These are phyloP conservation scores for Fraxinus paxiana DNA, from an alignment of 305 asterid species.

Conservation along the genomic window DNA sequence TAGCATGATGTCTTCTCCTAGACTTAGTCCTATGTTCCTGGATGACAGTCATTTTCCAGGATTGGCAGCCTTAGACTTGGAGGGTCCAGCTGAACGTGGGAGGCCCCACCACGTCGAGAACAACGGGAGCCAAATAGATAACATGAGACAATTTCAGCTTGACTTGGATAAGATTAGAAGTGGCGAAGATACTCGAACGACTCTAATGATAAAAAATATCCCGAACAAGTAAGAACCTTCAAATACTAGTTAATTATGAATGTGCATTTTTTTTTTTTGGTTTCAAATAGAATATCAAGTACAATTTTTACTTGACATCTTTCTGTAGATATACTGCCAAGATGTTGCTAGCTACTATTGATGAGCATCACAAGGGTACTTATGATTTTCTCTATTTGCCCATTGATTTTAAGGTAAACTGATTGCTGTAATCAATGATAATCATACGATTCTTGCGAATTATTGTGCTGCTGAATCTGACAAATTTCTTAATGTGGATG, in stretches of 20 bases:
- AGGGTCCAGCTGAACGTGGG: constrained; percentile 39
- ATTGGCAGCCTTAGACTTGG: constrained; percentile 28
- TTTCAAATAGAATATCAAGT: constrained; percentile 4
- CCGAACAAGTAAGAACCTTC: constrained; percentile 60
- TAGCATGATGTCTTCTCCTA: constrained; percentile 38
- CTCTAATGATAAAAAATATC: constrained; percentile 71
- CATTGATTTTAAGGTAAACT: constrained; percentile 68
- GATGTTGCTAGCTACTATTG: constrained; percentile 67
- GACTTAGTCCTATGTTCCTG: constrained; percentile 37
- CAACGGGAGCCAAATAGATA: constrained; percentile 41
- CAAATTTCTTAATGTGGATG: constrained; percentile 11
- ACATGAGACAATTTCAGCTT: constrained; percentile 45
- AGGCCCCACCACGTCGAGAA: constrained; percentile 33
- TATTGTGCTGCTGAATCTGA: background rate
- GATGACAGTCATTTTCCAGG: constrained; percentile 35
- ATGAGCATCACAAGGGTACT: constrained; percentile 57
- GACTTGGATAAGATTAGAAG: constrained; percentile 53
- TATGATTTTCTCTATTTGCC: constrained; percentile 80
- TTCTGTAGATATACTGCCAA: constrained; percentile 66
- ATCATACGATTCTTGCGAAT: background rate
- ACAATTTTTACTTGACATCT: background rate
- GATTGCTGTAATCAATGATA: background rate
- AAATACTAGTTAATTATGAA: background rate
- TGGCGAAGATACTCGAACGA: constrained; percentile 66
- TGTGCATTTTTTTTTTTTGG: background rate